Conservation (phyloP, 2,329 filamentous ascomycete genomes). For the Sarocladium kiliense region DNA sequence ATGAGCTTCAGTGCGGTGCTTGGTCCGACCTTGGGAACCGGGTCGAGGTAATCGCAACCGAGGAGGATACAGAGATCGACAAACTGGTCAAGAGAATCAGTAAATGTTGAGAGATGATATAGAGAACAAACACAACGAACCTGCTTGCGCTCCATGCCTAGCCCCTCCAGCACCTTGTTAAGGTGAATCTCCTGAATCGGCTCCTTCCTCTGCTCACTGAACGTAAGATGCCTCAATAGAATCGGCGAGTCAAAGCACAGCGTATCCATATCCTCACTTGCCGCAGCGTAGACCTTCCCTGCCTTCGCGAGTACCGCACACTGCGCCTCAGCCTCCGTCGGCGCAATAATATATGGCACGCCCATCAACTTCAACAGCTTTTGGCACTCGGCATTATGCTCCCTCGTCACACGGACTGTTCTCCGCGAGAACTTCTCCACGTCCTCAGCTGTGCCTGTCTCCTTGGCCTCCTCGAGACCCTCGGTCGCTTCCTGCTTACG, state of each 20-base stretch:
- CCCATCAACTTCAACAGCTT: constrained; percentile 90
- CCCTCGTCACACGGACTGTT: constrained; percentile 89
- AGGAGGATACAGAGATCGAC: constrained; percentile 97
- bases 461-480: constrained; percentile 88
- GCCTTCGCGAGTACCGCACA: constrained; percentile 85
- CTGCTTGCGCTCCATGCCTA: constrained; percentile 83
- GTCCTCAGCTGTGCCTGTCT: constrained; percentile 95
- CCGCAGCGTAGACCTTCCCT: constrained; percentile 94
- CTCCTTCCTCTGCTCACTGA: constrained; percentile 95
- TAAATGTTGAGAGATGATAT: constrained; percentile 4
- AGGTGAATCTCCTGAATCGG: constrained; percentile 94
- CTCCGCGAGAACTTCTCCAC: constrained; percentile 94
- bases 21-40: constrained; percentile 90
- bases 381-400: constrained; percentile 96
- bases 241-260: constrained; percentile 93
- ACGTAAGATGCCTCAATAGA: constrained; percentile 85
- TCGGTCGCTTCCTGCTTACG: constrained; percentile 91
- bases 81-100: constrained; percentile 54
- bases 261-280: constrained; percentile 98
- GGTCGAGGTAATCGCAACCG: constrained; percentile 96
- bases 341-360: constrained; percentile 88
- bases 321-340: constrained; percentile 95
- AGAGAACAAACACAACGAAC: constrained; percentile 44
- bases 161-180: constrained; percentile 77
- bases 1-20: constrained; percentile 90